Evolutionary conservation across 176 grass and related monocot species (phyloP).

Genomic region (Raddia guianensis): DNA sequence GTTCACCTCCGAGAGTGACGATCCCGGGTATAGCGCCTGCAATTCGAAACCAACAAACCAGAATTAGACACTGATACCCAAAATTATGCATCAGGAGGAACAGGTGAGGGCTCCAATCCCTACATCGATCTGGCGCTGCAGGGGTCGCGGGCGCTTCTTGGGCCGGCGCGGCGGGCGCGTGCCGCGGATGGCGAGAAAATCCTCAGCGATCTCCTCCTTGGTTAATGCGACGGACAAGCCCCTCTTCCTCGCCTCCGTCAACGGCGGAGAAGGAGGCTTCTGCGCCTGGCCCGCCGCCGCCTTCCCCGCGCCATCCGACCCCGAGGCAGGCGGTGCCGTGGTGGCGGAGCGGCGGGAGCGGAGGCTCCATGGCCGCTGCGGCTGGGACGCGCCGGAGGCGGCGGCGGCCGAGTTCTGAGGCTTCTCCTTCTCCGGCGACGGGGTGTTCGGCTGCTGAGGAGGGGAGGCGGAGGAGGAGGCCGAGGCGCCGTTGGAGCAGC

Average conservation of each 20-base stretch:
- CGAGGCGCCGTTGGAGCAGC: slow-evolving; percentile 37
- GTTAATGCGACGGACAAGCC: slow-evolving; percentile 44
- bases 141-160: slow-evolving; percentile 47
- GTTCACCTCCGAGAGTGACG: slow-evolving; percentile 32
- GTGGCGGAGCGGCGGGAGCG: slow-evolving; percentile 28
- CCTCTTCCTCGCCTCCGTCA: slow-evolving; percentile 34
- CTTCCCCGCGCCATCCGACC: slow-evolving; percentile 10
- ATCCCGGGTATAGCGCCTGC: slow-evolving; percentile 51
- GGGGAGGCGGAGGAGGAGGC: background rate
- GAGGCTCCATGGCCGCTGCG: slow-evolving; percentile 38
- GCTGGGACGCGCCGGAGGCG: background rate
- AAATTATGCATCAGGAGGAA: background rate
- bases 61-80: slow-evolving; percentile 19
- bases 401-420: background rate
- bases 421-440: slow-evolving; percentile 37
- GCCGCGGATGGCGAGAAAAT: slow-evolving; percentile 49
- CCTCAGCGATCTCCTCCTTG: slow-evolving; percentile 49
- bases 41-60: background rate
- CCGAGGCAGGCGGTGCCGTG: background rate
- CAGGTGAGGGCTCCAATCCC: background rate
- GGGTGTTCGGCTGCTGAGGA: slow-evolving; percentile 19
- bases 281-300: background rate
- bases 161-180: slow-evolving; percentile 45
- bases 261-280: background rate
- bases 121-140: slow-evolving; percentile 50